Percentiles rank a stretch among this genome's conserved stretches.
phyloP scores from a whole-genome alignment of 225 moss, liverwort and hornwort species.

The Marchantia paleacea region DNA sequence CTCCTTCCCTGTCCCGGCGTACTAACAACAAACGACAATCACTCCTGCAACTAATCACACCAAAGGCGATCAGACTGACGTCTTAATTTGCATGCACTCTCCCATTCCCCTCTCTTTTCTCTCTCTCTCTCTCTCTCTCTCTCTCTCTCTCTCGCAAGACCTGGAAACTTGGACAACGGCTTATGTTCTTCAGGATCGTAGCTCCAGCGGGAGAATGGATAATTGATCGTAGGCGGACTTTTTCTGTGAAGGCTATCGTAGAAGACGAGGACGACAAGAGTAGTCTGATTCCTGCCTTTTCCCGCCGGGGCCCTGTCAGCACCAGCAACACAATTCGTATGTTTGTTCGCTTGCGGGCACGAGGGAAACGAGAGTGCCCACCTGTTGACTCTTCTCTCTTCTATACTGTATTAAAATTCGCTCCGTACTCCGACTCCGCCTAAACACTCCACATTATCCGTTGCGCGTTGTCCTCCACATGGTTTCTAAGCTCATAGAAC shows the following conservation, averaged over 20 bases:
- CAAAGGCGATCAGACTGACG: not conserved
- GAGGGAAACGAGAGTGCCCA: not conserved
- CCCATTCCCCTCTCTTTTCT: not conserved
- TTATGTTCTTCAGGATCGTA: not conserved
- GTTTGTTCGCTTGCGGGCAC: not conserved
- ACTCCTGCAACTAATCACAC: not conserved
- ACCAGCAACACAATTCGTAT: not conserved
- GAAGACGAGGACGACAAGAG: not conserved
- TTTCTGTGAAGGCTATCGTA: not conserved
- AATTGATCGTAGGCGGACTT: not conserved
- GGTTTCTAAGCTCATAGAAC: no score
- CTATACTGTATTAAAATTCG: not conserved
- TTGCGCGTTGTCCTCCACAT: no score
- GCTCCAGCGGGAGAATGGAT: not conserved
- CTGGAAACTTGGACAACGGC: not conserved
- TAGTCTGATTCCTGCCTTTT: not conserved
- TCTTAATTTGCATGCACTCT: not conserved
- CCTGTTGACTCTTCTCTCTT: not conserved
- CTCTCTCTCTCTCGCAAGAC: not conserved
- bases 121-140: not conserved
- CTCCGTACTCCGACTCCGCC: not conserved
- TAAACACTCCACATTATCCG: no score
- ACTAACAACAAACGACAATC: not conserved
- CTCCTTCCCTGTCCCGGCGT: not conserved
- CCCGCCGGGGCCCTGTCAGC: not conserved